A percentile compares a stretch with the other conserved stretches of the same genome.
These are phyloP conservation scores for Protomyces inundatus DNA, from an alignment of 1,139 yeast species.

Conservation along the genomic window DNA sequence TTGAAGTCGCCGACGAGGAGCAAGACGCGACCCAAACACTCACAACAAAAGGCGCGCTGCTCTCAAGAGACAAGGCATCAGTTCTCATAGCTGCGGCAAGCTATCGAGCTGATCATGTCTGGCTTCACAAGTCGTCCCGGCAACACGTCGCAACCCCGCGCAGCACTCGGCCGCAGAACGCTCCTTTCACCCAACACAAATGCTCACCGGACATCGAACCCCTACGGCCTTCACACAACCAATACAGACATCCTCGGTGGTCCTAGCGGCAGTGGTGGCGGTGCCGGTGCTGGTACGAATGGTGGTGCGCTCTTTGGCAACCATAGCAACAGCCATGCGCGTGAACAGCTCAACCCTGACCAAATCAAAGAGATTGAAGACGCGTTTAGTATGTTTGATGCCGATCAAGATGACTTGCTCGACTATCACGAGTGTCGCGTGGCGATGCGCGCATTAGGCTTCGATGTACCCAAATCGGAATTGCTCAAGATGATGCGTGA, in stretches of 20 bases:
- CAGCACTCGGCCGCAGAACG: not conserved
- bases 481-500: conserved; percentile 76
- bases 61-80: too few relatives aligned
- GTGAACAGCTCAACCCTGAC: conserved; percentile 66
- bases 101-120: not conserved
- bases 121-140: not conserved
- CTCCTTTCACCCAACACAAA: not conserved
- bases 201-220: not conserved
- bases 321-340: not conserved
- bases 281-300: too few relatives aligned
- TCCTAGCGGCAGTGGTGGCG: not conserved
- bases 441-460: conserved; percentile 91
- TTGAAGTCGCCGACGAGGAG: too few relatives aligned
- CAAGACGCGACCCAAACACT: too few relatives aligned
- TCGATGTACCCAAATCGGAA: conserved; percentile 74
- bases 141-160: not conserved
- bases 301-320: too few relatives aligned
- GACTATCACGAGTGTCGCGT: conserved; percentile 91
- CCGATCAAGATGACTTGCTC: conserved; percentile 82
- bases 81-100: too few relatives aligned
- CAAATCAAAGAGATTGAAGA: conserved; percentile 90
- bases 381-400: conserved; percentile 87
- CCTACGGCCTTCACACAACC: not conserved
- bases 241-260: not conserved
- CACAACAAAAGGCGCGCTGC: too few relatives aligned